These are phyloP conservation scores for Aspergillus latus DNA, from an alignment of 2,329 filamentous ascomycete genomes.

Conservation along the genomic window DNA sequence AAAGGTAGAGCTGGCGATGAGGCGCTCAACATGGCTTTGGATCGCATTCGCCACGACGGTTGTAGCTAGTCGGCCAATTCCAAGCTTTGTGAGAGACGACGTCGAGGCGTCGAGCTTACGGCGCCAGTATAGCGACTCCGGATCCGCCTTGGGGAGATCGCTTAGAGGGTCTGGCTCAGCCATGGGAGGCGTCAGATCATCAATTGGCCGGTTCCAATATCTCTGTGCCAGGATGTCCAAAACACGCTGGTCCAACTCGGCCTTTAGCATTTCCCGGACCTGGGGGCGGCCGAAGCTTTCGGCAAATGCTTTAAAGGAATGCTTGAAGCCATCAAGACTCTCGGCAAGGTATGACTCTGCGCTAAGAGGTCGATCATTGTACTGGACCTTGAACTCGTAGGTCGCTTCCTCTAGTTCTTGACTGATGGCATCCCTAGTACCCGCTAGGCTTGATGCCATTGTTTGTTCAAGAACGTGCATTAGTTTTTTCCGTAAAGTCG, in stretches of 20 bases:
- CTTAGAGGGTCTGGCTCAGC: conserved; percentile 70
- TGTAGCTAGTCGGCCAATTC: conserved; percentile 87
- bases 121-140: conserved; percentile 86
- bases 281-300: conserved; percentile 86
- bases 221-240: conserved; percentile 87
- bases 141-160: conserved; percentile 79
- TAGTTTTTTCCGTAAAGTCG: conserved; percentile 85
- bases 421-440: conserved; percentile 86
- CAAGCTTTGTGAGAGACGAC: conserved; percentile 87
- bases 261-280: conserved; percentile 85
- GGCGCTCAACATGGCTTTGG: conserved; percentile 75
- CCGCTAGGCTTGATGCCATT: conserved; percentile 89
- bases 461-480: conserved; percentile 97
- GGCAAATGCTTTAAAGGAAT: conserved; percentile 92
- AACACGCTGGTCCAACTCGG: conserved; percentile 90
- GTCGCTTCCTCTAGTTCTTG: conserved; percentile 95
- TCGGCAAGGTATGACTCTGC: conserved; percentile 97
- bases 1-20: conserved; percentile 81
- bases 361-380: conserved; percentile 91
- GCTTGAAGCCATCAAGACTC: conserved; percentile 93
- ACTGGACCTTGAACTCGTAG: conserved; percentile 99
- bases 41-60: conserved; percentile 87
- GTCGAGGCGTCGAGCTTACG: conserved; percentile 90
- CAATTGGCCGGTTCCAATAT: conserved; percentile 96
- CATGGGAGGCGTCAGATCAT: conserved; percentile 69